These are phyloP conservation scores for Xylaria grammica DNA, from an alignment of 495 filamentous ascomycete species.

Conservation along the genomic window DNA sequence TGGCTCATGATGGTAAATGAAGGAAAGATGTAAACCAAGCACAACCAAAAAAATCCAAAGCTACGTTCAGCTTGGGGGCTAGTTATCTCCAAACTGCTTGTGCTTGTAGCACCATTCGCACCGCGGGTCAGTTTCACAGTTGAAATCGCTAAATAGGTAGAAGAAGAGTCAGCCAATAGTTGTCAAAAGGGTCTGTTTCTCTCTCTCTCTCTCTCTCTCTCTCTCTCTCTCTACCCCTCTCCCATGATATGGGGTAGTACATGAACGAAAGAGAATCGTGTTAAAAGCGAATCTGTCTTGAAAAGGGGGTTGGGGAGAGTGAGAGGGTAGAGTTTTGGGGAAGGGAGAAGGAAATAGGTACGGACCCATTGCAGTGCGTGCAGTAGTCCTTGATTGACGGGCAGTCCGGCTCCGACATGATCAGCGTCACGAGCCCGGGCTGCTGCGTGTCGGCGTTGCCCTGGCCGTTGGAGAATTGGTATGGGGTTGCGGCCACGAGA, in stretches of 20 bases:
- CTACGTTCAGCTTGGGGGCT: too few relatives aligned
- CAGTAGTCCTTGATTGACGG: conserved; percentile 31
- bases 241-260: background rate
- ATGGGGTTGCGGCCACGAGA: conserved; percentile 18
- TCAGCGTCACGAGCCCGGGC: conserved; percentile 4
- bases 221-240: background rate
- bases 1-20: background rate
- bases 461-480: background rate
- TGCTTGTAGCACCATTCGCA: conserved; percentile 38
- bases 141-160: conserved; percentile 23
- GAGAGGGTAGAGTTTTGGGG: background rate
- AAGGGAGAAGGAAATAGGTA: background rate
- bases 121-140: conserved; percentile 32
- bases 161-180: background rate
- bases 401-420: conserved; percentile 29
- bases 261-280: background rate
- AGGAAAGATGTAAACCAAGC: conserved; percentile 11
- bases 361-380: conserved; percentile 33
- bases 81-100: conserved; percentile 18
- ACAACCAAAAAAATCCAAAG: too few relatives aligned
- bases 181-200: background rate
- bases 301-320: background rate
- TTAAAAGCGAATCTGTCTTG: background rate
- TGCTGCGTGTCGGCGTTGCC: background rate
- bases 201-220: background rate